phyloP scores from a whole-genome alignment of 345 rosid species.

The Gossypium raimondii region DNA sequence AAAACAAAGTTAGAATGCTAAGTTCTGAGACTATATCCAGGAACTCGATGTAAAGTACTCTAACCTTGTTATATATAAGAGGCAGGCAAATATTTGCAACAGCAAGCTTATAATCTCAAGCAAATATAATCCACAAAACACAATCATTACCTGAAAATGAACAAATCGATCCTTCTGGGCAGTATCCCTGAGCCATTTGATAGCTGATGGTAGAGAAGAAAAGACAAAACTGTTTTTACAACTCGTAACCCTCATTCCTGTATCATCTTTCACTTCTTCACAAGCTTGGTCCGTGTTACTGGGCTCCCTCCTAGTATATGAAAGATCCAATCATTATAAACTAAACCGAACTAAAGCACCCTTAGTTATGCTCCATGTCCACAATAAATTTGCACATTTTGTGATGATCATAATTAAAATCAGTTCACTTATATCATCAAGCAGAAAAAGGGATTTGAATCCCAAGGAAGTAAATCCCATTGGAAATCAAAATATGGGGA shows the following conservation, averaged over 20 bases:
- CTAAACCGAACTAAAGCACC: not conserved
- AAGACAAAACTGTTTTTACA: conserved; percentile 68
- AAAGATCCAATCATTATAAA: conserved; percentile 7
- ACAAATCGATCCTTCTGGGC: conserved; percentile 53
- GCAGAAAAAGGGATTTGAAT: not conserved
- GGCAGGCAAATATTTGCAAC: not conserved
- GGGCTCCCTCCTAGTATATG: conserved; percentile 38
- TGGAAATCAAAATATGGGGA: not conserved
- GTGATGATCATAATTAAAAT: not conserved
- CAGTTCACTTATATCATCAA: not conserved
- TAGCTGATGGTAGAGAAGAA: conserved; percentile 78
- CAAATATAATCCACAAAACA: not conserved
- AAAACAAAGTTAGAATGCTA: not conserved
- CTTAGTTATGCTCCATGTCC: not conserved
- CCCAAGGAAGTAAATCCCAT: not conserved
- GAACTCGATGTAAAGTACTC: not conserved
- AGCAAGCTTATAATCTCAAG: not conserved
- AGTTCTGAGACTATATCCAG: not conserved
- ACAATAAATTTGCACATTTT: conserved; percentile 4
- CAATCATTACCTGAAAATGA: conserved; percentile 60
- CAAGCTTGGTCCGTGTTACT: conserved; percentile 36
- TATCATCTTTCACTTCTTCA: conserved; percentile 46
- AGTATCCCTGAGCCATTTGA: conserved; percentile 82
- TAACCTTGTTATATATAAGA: not conserved
- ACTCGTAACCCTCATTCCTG: conserved; percentile 34